Conservation (phyloP, 129 eudicot species). For the Smallanthus sonchifolius region DNA sequence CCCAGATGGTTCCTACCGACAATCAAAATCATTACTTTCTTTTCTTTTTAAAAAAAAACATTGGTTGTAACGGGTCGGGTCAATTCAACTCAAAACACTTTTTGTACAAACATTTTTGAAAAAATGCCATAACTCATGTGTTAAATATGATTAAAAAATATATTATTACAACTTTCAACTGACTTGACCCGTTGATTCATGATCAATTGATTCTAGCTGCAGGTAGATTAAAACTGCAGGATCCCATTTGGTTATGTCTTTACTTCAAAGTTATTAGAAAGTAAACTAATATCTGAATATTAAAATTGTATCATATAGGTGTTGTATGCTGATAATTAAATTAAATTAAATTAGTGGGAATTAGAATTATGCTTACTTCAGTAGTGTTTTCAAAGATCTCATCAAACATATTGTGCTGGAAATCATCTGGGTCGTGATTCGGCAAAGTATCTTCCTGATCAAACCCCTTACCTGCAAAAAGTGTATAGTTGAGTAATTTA, state of each 20-base stretch:
- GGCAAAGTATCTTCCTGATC: conserved; percentile 38
- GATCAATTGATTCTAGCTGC: not conserved
- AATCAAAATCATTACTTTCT: not conserved
- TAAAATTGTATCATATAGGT: too few relatives aligned
- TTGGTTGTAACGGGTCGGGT: not conserved
- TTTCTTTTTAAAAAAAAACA: not conserved
- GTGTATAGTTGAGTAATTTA: not conserved
- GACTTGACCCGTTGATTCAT: not conserved
- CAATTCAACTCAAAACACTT: not conserved
- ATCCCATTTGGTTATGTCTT: not conserved
- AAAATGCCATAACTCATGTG: too few relatives aligned
- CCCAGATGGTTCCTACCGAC: conserved; percentile 42
- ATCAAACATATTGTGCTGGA: conserved; percentile 57
- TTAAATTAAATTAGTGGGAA: not conserved
- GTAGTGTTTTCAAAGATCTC: conserved; percentile 45
- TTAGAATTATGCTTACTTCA: conserved; percentile 48
- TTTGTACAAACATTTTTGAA: too few relatives aligned
- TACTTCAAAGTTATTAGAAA: not conserved
- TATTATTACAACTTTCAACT: not conserved
- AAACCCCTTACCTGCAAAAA: conserved; percentile 47
- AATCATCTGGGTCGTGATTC: conserved; percentile 34
- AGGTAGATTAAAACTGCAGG: not conserved
- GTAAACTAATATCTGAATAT: not conserved
- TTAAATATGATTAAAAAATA: not conserved
- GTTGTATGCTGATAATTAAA: not conserved